These are phyloP conservation scores for Casuarina equisetifolia DNA, from an alignment of 306 rosid species.

Conservation along the genomic window DNA sequence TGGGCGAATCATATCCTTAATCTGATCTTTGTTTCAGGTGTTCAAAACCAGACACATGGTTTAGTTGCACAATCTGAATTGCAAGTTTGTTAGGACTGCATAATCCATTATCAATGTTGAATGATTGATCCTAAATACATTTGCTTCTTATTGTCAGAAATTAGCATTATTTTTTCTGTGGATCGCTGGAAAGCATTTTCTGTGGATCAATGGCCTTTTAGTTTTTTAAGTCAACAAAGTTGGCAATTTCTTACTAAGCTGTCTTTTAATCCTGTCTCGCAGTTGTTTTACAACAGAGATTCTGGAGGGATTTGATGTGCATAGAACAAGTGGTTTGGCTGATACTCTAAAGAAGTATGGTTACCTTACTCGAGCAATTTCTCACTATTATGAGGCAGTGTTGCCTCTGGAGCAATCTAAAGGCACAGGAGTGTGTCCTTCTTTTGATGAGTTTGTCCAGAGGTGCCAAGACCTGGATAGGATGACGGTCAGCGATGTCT, in stretches of 20 bases:
- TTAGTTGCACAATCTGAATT: neutral
- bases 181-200: neutral
- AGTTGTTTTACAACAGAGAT: conserved; percentile 95
- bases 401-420: conserved; percentile 41
- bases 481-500: conserved; percentile 86
- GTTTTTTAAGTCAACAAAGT: neutral
- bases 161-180: neutral
- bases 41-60: neutral
- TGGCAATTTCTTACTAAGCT: neutral
- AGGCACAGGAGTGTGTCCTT: conserved; percentile 52
- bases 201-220: neutral
- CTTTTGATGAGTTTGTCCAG: conserved; percentile 58
- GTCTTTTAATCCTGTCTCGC: conserved; percentile 32
- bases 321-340: conserved; percentile 78
- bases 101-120: neutral
- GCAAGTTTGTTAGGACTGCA: neutral
- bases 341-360: conserved; percentile 92
- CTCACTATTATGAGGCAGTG: conserved; percentile 62
- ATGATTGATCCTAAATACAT: neutral
- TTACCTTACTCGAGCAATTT: conserved; percentile 76
- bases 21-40: neutral
- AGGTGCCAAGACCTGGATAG: conserved; percentile 80
- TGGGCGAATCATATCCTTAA: neutral
- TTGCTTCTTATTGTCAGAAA: neutral
- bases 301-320: conserved; percentile 95